Conservation (phyloP, 2,329 filamentous ascomycete genomes). For the Ophiocordyceps australis region DNA sequence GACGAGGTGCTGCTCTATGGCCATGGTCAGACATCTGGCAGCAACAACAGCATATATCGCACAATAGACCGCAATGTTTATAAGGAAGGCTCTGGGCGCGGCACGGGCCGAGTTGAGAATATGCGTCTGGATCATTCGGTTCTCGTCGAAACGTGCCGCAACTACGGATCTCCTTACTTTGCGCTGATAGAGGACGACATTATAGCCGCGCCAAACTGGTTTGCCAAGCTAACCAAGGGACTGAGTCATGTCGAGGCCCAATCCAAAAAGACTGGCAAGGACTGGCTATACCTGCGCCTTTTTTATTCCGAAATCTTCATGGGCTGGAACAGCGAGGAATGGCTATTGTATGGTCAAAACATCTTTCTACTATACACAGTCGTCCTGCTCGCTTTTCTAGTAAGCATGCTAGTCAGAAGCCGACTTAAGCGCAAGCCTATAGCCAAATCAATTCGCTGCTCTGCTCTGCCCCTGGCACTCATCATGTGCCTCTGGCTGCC, state of each 20-base stretch:
- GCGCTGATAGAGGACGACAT: conserved; percentile 19
- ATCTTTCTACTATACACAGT: conserved; percentile 10
- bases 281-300: conserved; percentile 18
- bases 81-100: conserved; percentile 6
- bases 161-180: conserved; percentile 12
- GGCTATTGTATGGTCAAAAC: conserved; percentile 9
- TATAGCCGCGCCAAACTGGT: conserved; percentile 16
- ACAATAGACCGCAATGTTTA: conserved; percentile 8
- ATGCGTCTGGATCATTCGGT: conserved; percentile 15
- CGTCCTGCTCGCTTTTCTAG: conserved; percentile 6
- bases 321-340: conserved; percentile 19
- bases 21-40: conserved; percentile 1
- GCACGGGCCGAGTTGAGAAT: conserved; percentile 12
- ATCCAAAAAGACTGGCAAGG: conserved; percentile 4
- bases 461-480: conserved; percentile 6
- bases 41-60: conserved; percentile 2
- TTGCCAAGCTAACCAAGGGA: conserved; percentile 9
- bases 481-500: conserved; percentile 13
- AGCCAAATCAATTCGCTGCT: neutral
- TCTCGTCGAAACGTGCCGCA: conserved; percentile 13
- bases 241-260: conserved; percentile 10
- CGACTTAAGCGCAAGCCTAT: conserved; percentile 1
- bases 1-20: conserved; percentile 16
- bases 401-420: conserved; percentile 1
- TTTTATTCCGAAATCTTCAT: conserved; percentile 19